Percentiles rank a stretch among this genome's conserved stretches.
These are phyloP conservation scores for Eremochloa ophiuroides DNA, from an alignment of 176 grass and related monocot genomes.

Conservation along the genomic window DNA sequence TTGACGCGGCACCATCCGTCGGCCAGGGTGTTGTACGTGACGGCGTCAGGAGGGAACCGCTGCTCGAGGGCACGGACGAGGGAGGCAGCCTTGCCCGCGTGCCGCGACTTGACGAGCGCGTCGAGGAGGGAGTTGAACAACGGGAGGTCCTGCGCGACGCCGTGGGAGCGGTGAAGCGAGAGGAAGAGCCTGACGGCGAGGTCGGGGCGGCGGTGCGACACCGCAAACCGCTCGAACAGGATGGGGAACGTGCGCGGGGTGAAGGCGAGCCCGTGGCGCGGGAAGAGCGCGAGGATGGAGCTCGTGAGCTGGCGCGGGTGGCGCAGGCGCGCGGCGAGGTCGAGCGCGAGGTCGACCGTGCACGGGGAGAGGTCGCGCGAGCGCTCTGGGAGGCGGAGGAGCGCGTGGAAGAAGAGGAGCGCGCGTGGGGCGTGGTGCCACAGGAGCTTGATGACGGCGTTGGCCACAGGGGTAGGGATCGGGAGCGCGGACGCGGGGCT, in stretches of 20 bases:
- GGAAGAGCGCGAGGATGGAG: slow-evolving; percentile 58
- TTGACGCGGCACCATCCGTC: slow-evolving; percentile 89
- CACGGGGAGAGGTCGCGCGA: slow-evolving; percentile 41
- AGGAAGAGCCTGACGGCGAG: slow-evolving; percentile 78
- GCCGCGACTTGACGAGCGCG: slow-evolving; percentile 62
- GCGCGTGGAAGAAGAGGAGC: slow-evolving; percentile 87
- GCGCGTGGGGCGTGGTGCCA: slow-evolving; percentile 70
- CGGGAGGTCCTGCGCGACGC: slow-evolving; percentile 51
- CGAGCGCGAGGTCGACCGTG: slow-evolving; percentile 74
- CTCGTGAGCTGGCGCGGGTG: slow-evolving; percentile 43
- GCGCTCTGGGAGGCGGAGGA: slow-evolving; percentile 55
- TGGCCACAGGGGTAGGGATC: slow-evolving; percentile 32
- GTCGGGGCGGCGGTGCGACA: slow-evolving; percentile 69
- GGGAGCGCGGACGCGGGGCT: background rate
- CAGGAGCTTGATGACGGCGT: slow-evolving; percentile 71
- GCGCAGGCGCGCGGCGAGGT: slow-evolving; percentile 68
- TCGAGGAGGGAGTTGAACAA: slow-evolving; percentile 86
- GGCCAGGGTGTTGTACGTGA: slow-evolving; percentile 79
- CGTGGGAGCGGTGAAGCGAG: slow-evolving; percentile 61
- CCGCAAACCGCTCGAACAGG: slow-evolving; percentile 59
- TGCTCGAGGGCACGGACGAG: slow-evolving; percentile 54
- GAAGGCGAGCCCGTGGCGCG: slow-evolving; percentile 50
- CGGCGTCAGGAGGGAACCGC: slow-evolving; percentile 62
- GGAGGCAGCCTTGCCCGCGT: slow-evolving; percentile 70
- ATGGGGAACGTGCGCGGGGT: slow-evolving; percentile 75